phyloP scores from a whole-genome alignment of 768 basidiomycete species.

The Sporobolomyces phaffii region DNA sequence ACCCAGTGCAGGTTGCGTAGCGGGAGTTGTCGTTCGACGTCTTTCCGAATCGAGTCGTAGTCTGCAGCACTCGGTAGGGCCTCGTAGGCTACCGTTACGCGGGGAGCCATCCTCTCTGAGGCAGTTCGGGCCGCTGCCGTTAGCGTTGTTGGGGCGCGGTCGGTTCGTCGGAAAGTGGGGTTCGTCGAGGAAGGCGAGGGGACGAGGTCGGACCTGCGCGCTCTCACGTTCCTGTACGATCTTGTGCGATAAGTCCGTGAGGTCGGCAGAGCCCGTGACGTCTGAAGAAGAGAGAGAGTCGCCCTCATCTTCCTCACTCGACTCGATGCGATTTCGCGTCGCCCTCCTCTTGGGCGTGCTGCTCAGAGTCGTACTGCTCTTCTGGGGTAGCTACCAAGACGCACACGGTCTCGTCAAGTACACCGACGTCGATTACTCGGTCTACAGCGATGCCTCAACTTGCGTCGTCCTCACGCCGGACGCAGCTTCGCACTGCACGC shows the following conservation, averaged over 20 bases:
- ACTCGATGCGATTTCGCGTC: slow-evolving; percentile 12
- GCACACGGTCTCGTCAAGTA: slow-evolving; percentile 76
- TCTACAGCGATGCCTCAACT: slow-evolving; percentile 84
- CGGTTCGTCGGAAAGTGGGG: too few relatives aligned
- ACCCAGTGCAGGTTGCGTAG: slow-evolving; percentile 92
- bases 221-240: too few relatives aligned
- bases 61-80: slow-evolving; percentile 5
- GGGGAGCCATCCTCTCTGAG: background rate
- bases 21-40: slow-evolving; percentile 52
- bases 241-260: too few relatives aligned
- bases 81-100: slow-evolving; percentile 21
- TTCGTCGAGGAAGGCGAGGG: too few relatives aligned
- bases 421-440: slow-evolving; percentile 95
- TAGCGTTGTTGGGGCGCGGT: too few relatives aligned
- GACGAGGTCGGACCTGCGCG: too few relatives aligned
- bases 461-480: slow-evolving; percentile 55
- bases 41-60: slow-evolving; percentile 17
- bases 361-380: slow-evolving; percentile 63
- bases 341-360: slow-evolving; percentile 46
- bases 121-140: too few relatives aligned
- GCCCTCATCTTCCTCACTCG: too few relatives aligned
- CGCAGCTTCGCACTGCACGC: slow-evolving; percentile 41
- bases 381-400: slow-evolving; percentile 88
- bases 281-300: too few relatives aligned
- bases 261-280: too few relatives aligned